Evolutionary conservation across 2,329 filamentous ascomycete genomes (phyloP).

Genomic region (Diplodia mutila): DNA sequence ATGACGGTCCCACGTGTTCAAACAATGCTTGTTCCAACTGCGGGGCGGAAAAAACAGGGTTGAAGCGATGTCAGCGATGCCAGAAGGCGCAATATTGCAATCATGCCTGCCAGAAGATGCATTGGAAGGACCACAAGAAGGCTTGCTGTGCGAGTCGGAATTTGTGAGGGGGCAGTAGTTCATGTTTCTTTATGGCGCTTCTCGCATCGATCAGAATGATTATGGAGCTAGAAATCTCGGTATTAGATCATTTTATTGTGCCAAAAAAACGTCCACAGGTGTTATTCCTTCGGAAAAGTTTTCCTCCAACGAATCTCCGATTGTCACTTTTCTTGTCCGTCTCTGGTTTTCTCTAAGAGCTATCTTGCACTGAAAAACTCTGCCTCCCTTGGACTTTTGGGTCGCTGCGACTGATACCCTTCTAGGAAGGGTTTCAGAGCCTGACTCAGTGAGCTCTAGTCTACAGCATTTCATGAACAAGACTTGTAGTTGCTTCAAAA

Average conservation of each 20-base stretch:
- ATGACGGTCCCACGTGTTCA: background rate
- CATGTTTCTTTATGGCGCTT: background rate
- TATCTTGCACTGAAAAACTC: background rate
- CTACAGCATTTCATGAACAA: background rate
- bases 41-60: background rate
- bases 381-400: background rate
- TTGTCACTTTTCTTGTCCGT: background rate
- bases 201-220: background rate
- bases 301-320: background rate
- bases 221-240: background rate
- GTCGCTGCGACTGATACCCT: background rate
- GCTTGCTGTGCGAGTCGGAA: background rate
- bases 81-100: background rate
- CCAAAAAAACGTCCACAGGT: background rate
- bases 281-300: background rate
- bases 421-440: background rate
- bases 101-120: background rate
- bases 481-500: background rate
- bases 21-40: background rate
- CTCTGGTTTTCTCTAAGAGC: background rate
- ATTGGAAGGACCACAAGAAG: conserved; percentile 6
- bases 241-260: background rate
- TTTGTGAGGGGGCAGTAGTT: background rate
- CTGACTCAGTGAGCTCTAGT: background rate
- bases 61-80: background rate